Evolutionary conservation across 257 asterid species (phyloP).

Genomic region (Mitragyna speciosa): DNA sequence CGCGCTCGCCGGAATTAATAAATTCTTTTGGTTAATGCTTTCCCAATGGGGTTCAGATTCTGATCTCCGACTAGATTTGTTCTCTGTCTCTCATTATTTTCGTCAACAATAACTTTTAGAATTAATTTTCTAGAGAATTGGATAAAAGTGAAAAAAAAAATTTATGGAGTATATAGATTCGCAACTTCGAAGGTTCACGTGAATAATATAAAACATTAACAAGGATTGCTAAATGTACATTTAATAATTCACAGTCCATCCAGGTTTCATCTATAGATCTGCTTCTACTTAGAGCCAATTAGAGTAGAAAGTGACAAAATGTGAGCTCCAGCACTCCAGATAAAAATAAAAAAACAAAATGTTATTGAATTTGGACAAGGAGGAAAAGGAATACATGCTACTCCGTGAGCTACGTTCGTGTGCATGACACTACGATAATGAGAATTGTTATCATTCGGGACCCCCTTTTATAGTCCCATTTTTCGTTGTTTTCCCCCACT

Average conservation of each 20-base stretch:
- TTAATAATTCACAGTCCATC: not conserved
- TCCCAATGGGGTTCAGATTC: not conserved
- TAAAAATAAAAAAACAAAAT: no score
- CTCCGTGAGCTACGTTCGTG: not conserved
- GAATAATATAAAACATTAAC: no score
- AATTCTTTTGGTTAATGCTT: not conserved
- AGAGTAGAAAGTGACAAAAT: not conserved
- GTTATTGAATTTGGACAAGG: not conserved
- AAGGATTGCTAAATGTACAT: not conserved
- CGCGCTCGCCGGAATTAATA: not conserved
- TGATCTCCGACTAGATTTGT: not conserved
- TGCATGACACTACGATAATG: not conserved
- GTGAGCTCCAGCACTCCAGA: no score
- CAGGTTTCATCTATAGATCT: no score
- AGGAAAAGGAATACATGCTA: not conserved
- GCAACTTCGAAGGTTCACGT: not conserved
- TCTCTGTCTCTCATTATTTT: no score
- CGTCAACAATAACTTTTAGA: no score
- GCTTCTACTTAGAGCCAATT: not conserved
- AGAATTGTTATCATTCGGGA: not conserved
- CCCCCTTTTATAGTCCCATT: not conserved
- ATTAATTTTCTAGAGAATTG: no score
- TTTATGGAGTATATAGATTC: no score
- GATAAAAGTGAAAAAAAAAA: no score
- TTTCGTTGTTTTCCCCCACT: not conserved